These are phyloP conservation scores for Colletotrichum sp. DNA, from an alignment of 2,329 filamentous ascomycete species.

Conservation along the genomic window DNA sequence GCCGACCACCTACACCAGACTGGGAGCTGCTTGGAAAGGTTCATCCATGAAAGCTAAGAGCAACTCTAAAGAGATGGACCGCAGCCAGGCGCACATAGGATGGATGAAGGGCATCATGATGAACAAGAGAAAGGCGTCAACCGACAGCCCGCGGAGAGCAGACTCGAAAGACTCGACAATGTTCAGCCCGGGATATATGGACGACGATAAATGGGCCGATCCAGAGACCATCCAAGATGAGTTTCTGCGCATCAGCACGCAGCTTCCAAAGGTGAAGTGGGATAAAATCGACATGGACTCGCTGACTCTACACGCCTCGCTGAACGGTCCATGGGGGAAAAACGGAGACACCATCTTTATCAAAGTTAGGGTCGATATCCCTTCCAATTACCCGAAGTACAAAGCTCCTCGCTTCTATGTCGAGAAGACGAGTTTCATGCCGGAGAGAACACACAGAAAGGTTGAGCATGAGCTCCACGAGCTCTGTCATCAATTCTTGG, in stretches of 20 bases:
- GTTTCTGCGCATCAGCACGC: constrained; percentile 64
- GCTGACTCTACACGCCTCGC: constrained; percentile 62
- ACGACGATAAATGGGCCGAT: constrained; percentile 63
- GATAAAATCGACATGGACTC: constrained; percentile 69
- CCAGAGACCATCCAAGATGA: constrained; percentile 69
- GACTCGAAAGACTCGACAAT: constrained; percentile 57
- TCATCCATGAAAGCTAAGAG: constrained; percentile 65
- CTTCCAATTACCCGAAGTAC: constrained; percentile 61
- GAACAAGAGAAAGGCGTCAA: constrained; percentile 56
- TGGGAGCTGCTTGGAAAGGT: constrained; percentile 54
- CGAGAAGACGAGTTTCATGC: constrained; percentile 67
- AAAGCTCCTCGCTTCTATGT: constrained; percentile 64
- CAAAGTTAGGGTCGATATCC: constrained; percentile 66
- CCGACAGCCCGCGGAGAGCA: constrained; percentile 51
- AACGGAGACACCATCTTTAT: constrained; percentile 64
- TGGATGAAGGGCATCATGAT: constrained; percentile 75
- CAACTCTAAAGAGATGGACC: constrained; percentile 45
- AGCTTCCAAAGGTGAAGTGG: constrained; percentile 69
- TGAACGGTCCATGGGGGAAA: constrained; percentile 69
- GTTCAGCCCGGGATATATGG: constrained; percentile 55
- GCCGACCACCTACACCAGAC: constrained; percentile 40
- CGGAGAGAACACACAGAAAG: constrained; percentile 56
- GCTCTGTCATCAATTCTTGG: constrained; percentile 59
- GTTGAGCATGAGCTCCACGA: constrained; percentile 62
- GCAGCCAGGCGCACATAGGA: constrained; percentile 63